Evolutionary conservation across 1,284 basidiomycete genomes (phyloP).

Genomic region (Cyathus olla): DNA sequence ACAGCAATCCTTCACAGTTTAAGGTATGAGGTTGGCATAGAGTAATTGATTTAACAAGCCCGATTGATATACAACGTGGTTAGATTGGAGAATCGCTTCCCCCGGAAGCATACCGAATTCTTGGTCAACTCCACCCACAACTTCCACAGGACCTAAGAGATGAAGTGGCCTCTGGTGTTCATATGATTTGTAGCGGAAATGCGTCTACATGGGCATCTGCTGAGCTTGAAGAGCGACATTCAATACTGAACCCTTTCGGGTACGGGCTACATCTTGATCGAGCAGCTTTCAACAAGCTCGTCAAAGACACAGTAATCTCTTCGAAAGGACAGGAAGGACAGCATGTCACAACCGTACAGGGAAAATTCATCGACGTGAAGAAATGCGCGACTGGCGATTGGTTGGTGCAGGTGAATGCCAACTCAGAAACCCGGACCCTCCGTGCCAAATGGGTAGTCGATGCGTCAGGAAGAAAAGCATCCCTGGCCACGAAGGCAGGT

Average conservation of each 20-base stretch:
- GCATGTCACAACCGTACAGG: neutral
- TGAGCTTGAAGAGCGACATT: constrained; percentile 35
- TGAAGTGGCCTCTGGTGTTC: constrained; percentile 7
- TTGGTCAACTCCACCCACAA: constrained; percentile 27
- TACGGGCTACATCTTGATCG: constrained; percentile 46
- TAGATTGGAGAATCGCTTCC: constrained; percentile 50
- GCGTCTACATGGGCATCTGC: constrained; percentile 42
- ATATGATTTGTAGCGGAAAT: constrained; percentile 37
- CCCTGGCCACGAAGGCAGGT: constrained; percentile 38
- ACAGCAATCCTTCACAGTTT: constrained; percentile 36
- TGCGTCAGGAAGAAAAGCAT: constrained; percentile 46
- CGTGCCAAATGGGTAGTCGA: constrained; percentile 43
- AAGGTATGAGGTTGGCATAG: constrained; percentile 20
- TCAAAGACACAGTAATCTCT: constrained; percentile 24
- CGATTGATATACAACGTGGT: neutral
- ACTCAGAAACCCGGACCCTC: neutral
- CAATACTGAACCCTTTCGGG: constrained; percentile 44
- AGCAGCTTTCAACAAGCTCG: constrained; percentile 39
- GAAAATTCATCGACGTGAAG: neutral
- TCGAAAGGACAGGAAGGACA: neutral
- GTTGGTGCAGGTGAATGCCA: neutral
- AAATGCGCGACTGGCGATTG: neutral
- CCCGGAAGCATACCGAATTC: constrained; percentile 29
- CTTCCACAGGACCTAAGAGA: constrained; percentile 16
- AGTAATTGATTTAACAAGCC: neutral